phyloP scores from a whole-genome alignment of 73 alveolate species.

The Diophrys appendiculata region DNA sequence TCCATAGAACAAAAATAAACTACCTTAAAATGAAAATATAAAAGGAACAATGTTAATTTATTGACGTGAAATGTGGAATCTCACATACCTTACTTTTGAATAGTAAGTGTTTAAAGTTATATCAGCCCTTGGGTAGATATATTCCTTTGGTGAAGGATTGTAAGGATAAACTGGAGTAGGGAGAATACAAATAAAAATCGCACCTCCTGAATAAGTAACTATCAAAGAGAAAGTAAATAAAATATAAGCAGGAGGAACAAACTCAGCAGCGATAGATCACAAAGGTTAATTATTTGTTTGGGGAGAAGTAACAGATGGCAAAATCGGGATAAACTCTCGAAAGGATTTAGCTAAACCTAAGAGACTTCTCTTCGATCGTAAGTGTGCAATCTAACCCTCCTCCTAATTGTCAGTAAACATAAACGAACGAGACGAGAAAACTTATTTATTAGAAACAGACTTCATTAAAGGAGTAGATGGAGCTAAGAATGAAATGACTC shows the following conservation, averaged over 20 bases:
- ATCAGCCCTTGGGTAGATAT: slow-evolving; percentile 26
- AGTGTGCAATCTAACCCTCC: too few species aligned
- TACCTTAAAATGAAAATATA: neutral
- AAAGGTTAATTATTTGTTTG: slow-evolving; percentile 29
- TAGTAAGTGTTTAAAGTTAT: neutral
- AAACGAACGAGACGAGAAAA: neutral
- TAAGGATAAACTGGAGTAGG: slow-evolving; percentile 41
- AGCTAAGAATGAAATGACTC: slow-evolving; percentile 5
- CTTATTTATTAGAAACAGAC: slow-evolving; percentile 11
- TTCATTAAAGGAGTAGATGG: slow-evolving; percentile 16
- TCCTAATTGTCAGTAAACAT: neutral
- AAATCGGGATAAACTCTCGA: slow-evolving; percentile 18
- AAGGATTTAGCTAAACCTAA: slow-evolving; percentile 15
- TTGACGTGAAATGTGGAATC: slow-evolving; percentile 27
- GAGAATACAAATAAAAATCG: neutral
- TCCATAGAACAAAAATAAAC: neutral
- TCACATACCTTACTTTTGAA: slow-evolving; percentile 38
- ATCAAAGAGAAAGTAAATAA: slow-evolving; percentile 11
- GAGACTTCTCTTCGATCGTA: slow-evolving; percentile 29
- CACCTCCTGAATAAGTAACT: slow-evolving; percentile 18
- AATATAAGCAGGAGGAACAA: slow-evolving; percentile 17
- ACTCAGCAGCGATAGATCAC: slow-evolving; percentile 36
- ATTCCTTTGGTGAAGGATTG: slow-evolving; percentile 51
- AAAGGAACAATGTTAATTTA: slow-evolving; percentile 7
- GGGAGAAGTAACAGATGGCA: slow-evolving; percentile 37